Evolutionary conservation across 345 rosid species (phyloP).

Genomic region (Lumnitzera littorea): DNA sequence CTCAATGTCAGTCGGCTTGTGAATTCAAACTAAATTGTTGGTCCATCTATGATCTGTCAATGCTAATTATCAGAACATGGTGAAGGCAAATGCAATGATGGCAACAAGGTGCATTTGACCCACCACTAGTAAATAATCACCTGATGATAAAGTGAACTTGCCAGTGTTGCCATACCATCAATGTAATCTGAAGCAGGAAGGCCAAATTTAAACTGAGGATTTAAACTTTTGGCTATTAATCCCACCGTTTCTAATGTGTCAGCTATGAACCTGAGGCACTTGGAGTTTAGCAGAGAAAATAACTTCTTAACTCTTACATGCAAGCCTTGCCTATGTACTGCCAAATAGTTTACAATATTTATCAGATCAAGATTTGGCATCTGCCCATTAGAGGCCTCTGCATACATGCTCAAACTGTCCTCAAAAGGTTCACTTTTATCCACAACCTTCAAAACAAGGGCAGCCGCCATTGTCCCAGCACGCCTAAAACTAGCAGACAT

Average conservation of each 20-base stretch:
- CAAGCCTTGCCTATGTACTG: slow-evolving; percentile 84
- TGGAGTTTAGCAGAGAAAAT: slow-evolving; percentile 45
- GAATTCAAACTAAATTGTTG: too few species aligned
- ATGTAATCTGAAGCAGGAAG: slow-evolving; percentile 71
- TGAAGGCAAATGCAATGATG: neutral
- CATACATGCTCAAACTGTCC: slow-evolving; percentile 62
- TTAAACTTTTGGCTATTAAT: slow-evolving; percentile 43
- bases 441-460: slow-evolving; percentile 75
- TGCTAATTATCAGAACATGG: neutral
- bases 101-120: neutral
- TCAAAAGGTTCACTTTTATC: slow-evolving; percentile 37
- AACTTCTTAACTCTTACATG: slow-evolving; percentile 64
- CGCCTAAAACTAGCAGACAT: slow-evolving; percentile 45
- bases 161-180: slow-evolving; percentile 81
- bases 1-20: too few species aligned
- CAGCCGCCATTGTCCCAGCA: slow-evolving; percentile 90
- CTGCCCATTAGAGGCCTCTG: slow-evolving; percentile 97
- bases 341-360: slow-evolving; percentile 82
- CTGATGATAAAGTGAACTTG: slow-evolving; percentile 86
- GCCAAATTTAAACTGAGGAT: slow-evolving; percentile 72
- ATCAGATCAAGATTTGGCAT: slow-evolving; percentile 97
- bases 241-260: slow-evolving; percentile 55
- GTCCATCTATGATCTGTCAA: too few species aligned
- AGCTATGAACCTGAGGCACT: slow-evolving; percentile 53
- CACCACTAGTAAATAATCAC: slow-evolving; percentile 21